Base-by-base conservation (phyloP, 805 yeast species). In the Lipomyces japonicus region DNA sequence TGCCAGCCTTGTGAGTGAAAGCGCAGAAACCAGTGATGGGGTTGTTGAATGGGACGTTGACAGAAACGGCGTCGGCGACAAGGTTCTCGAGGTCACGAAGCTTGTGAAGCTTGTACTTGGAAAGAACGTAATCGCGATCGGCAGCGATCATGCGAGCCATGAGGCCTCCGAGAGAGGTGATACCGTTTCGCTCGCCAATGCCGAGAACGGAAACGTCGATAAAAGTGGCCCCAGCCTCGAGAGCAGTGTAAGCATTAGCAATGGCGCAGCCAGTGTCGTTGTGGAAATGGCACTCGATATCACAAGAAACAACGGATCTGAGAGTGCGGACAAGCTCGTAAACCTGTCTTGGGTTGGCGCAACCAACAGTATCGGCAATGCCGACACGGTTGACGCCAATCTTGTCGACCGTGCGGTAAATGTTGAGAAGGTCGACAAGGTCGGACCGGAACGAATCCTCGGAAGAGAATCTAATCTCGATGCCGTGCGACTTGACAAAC, bases 91-190 rank as follows among this genome's bases (percentile, higher is more conserved):
- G 76, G 68, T 91, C 97, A 73, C 98, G 83, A 62, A 91, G 80
- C 78, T 91, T 91, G 75, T 90, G 95, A 62, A 91, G 75, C 75
- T 93, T 93, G 75, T 91, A 91, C 75, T 91, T 91, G 71, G 90
- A 80, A 65, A 89, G 75, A 46, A 91, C 97, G 70, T 91, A 91
- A 61, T 91, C 97, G 64, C 97, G 84, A 74, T 91, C 95, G 54
- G 97, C 96, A 54, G 95, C 96, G 67, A 93, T 88, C 98, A 91
- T 91, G 73, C 98, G 82, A 39, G 97, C 97, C 97, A 91, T 91
- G 66, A 91, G 79, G 46, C 96, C 98, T 64, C 98, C 97, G 59
- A 91, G 78, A 52, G 97, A 95, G 36, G 96, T 89, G 69, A 91
- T 91, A 69, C 98, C 98, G 71, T 91, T 91, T 75, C 98, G 84